Percentiles rank a stretch among this genome's conserved stretches.
These are phyloP conservation scores for Penicillium crystallinum DNA, from an alignment of 495 filamentous ascomycete species.

Conservation along the genomic window DNA sequence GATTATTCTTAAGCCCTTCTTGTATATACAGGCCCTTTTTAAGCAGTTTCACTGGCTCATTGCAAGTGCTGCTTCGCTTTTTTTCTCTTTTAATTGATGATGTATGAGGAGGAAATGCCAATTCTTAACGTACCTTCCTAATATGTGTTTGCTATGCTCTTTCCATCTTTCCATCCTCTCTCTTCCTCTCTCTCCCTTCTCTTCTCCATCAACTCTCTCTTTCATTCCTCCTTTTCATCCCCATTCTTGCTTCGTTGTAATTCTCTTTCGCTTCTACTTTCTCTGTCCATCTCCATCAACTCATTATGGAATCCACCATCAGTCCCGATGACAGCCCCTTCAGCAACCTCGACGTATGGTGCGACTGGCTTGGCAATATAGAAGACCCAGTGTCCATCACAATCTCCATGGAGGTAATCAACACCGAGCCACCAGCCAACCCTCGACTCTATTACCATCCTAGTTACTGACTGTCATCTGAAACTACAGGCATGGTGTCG, in stretches of 20 bases:
- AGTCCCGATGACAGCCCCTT: conserved; percentile 5
- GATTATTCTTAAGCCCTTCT: conserved; percentile 16
- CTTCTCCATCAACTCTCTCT: background rate
- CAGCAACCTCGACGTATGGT: conserved; percentile 30
- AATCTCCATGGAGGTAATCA: conserved; percentile 30
- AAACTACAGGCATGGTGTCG: background rate
- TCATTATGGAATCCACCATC: background rate
- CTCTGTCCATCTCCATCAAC: background rate
- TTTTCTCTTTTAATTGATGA: conserved; percentile 7
- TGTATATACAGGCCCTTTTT: conserved; percentile 21
- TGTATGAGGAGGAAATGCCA: conserved; percentile 7
- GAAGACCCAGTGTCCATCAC: conserved; percentile 22
- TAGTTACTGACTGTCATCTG: background rate
- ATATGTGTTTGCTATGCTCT: background rate
- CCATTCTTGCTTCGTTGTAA: background rate
- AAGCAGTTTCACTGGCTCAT: conserved; percentile 5
- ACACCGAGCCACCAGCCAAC: background rate
- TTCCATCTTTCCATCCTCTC: conserved; percentile 1
- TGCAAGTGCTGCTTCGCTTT: conserved; percentile 4
- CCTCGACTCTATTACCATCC: background rate
- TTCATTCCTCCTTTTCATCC: background rate
- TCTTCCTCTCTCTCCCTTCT: background rate
- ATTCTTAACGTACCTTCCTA: conserved; percentile 12
- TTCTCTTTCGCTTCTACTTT: conserved; percentile 5
- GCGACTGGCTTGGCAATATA: conserved; percentile 30